A percentile compares a stretch with the other conserved stretches of the same genome.
Evolutionary conservation across 257 asterid species (phyloP).

Genomic region (Scutellaria minor): DNA sequence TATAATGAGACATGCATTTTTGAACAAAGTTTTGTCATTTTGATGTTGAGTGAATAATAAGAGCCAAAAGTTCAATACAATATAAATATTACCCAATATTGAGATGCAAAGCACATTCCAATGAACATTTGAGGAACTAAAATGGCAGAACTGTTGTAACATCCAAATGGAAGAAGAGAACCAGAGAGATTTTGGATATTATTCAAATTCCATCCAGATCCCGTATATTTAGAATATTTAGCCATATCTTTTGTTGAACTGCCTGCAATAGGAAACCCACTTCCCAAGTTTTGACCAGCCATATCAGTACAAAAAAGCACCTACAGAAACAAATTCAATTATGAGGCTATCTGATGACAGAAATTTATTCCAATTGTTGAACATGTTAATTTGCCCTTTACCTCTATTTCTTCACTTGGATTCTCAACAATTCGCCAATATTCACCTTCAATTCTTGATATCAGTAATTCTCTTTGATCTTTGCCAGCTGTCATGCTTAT

Average conservation of each 20-base stretch:
- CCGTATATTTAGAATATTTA: slow-evolving; percentile 45
- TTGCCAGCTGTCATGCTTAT: background rate
- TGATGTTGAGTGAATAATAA: slow-evolving; percentile 8
- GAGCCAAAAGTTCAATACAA: background rate
- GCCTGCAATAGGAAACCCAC: slow-evolving; percentile 57
- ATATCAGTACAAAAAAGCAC: slow-evolving; percentile 62
- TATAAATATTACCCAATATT: slow-evolving; percentile 71
- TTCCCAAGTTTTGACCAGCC: slow-evolving; percentile 45
- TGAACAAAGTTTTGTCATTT: slow-evolving; percentile 5
- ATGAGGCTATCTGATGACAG: slow-evolving; percentile 33
- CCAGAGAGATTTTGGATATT: slow-evolving; percentile 63
- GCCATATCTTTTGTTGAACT: slow-evolving; percentile 34
- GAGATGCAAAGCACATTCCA: slow-evolving; percentile 91
- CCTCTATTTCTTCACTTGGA: slow-evolving; percentile 86
- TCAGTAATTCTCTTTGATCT: slow-evolving; percentile 46
- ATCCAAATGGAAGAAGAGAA: slow-evolving; percentile 76
- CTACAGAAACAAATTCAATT: slow-evolving; percentile 46
- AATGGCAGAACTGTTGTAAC: slow-evolving; percentile 44
- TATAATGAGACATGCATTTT: background rate
- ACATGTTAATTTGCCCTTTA: slow-evolving; percentile 31
- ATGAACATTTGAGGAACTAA: slow-evolving; percentile 58
- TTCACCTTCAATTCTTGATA: slow-evolving; percentile 73
- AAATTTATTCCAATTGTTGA: slow-evolving; percentile 23
- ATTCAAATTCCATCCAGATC: slow-evolving; percentile 85
- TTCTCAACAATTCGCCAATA: slow-evolving; percentile 85